Conservation (phyloP, 2,329 filamentous ascomycete genomes). For the Fusarium sp. region DNA sequence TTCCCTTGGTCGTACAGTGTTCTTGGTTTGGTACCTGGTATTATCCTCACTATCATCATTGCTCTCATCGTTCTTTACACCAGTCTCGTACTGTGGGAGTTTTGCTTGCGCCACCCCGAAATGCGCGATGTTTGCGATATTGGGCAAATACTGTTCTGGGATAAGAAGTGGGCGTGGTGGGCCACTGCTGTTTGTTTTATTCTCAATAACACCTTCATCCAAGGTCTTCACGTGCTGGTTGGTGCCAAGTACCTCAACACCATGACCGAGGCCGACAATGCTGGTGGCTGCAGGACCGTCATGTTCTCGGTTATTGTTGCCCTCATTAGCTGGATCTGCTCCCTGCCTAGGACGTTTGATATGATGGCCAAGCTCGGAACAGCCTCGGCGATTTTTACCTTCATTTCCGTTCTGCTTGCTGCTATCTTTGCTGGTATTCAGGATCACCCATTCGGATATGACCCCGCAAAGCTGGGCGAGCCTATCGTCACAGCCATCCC, state of each 20-base stretch:
- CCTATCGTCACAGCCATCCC: conserved; percentile 77
- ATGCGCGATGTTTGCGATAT: conserved; percentile 94
- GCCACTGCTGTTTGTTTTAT: conserved; percentile 86
- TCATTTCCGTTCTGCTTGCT: conserved; percentile 86
- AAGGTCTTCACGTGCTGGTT: conserved; percentile 83
- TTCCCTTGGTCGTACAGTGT: conserved; percentile 94
- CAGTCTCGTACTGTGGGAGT: conserved; percentile 73
- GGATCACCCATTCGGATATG: conserved; percentile 76
- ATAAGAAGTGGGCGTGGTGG: conserved; percentile 78
- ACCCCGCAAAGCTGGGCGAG: conserved; percentile 63
- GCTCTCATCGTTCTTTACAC: conserved; percentile 87
- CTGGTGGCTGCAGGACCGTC: conserved; percentile 77
- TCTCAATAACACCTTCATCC: conserved; percentile 93
- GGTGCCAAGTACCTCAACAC: conserved; percentile 92
- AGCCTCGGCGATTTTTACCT: conserved; percentile 86
- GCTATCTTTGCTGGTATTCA: conserved; percentile 85
- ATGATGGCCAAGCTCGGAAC: conserved; percentile 83
- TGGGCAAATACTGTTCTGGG: conserved; percentile 94
- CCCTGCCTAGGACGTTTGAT: conserved; percentile 86
- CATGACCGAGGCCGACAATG: conserved; percentile 75
- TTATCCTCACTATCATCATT: conserved; percentile 84
- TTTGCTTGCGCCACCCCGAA: conserved; percentile 90
- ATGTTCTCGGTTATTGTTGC: conserved; percentile 80
- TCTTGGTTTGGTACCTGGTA: conserved; percentile 83
- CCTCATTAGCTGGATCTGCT: conserved; percentile 80